Evolutionary conservation across 2,329 filamentous ascomycete species (phyloP).

Genomic region (Aspergillus sp.): DNA sequence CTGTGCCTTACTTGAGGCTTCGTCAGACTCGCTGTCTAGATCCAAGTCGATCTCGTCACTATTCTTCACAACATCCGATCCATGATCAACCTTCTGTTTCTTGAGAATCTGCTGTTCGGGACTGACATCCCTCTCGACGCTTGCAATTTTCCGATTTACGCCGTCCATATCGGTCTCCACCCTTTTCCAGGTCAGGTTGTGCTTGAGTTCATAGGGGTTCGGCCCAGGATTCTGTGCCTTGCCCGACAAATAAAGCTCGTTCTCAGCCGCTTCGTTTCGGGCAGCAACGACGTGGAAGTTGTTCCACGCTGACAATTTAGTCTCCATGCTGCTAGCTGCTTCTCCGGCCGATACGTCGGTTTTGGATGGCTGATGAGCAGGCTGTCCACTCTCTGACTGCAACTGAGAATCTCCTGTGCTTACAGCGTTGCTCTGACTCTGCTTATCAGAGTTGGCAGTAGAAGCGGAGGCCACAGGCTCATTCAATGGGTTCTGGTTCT

Average conservation of each 20-base stretch:
- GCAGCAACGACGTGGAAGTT: constrained; percentile 38
- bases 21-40: constrained; percentile 28
- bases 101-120: constrained; percentile 17
- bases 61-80: constrained; percentile 49
- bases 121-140: constrained; percentile 20
- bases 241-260: constrained; percentile 30
- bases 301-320: constrained; percentile 41
- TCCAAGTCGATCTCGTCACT: constrained; percentile 47
- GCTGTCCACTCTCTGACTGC: neutral
- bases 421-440: neutral
- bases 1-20: constrained; percentile 15
- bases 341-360: neutral
- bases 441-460: neutral
- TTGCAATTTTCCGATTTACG: constrained; percentile 24
- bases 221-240: constrained; percentile 19
- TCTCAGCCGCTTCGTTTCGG: constrained; percentile 36
- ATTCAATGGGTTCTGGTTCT: constrained; percentile 7
- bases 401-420: neutral
- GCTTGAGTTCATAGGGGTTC: constrained; percentile 23
- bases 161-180: constrained; percentile 36
- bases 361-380: neutral
- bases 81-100: constrained; percentile 24
- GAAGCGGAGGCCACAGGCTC: neutral
- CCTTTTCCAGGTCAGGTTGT: constrained; percentile 42
- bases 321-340: constrained; percentile 8